Evolutionary conservation across 2,329 filamentous ascomycete genomes (phyloP), one percentile per base, ranked within the genome.

Genomic region (Paracorniculantispora psalliotae): DNA sequence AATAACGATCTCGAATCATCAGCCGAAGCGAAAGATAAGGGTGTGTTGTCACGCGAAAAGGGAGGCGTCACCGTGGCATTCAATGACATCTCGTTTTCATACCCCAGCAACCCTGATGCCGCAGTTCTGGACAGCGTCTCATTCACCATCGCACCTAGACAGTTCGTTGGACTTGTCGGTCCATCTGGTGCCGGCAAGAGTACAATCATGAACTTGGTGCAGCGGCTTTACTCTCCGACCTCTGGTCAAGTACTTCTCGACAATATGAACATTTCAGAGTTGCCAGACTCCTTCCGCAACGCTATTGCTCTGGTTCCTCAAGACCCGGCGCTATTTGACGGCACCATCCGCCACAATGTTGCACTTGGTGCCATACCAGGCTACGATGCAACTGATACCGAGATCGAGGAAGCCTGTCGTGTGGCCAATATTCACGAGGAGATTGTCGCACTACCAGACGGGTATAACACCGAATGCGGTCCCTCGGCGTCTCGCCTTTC

Each of bases 401-500:
- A 87, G 44, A 82, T 88, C 41, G 76, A 83, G 63, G 79, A 82
- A 50, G 86, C 85, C 0, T 88, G 84, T 68, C 77, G 79, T 55
- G 70, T 84, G 15, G 85, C 85, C n/a, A 84, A 86, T 65, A 86
- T 88, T 61, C 84, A 88, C 68, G 82, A 87, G 7, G 81, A 80
- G 15, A 84, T 88, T 61, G 69, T 73, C 26, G 70, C 75, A 1
- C 69, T 88, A 25, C 84, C 84, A 0, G 73, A 85, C 21, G 84
- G 84, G 0, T 87, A 87, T 65, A 71, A 84, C 17, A 87, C 83
- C 0, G 75, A 77, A 55, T 73, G 84, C n/a, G 79, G 90, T 15
- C 84, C 86, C n/a, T 83, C 86, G 58, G 87, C 86, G 2, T 84
- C 85, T 0, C 78, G 85, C 19, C 71, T 92, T 2, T 90, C 86